Base-by-base conservation (phyloP, 345 rosid genomes). In the Eucalyptus cloeziana region DNA sequence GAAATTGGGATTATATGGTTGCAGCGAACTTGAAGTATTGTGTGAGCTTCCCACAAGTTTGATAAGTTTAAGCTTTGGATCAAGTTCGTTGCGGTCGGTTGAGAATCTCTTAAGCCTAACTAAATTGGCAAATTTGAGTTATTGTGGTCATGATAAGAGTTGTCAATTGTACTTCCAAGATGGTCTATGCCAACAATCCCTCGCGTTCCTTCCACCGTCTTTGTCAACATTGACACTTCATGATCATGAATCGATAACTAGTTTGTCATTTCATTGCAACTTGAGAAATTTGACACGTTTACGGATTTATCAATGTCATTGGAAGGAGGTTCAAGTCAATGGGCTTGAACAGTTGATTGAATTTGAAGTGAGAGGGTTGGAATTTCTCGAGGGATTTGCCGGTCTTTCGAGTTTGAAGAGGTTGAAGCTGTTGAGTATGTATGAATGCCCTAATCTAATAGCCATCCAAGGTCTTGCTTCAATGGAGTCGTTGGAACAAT, bases 111-210 rank as follows among this genome's bases (percentile, higher is more conserved):
- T 2, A 8, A 67, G 0, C 43, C 43, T 67, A 7, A 67, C 43
- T 15, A 7, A 31, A 31, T 15, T 67, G 22, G 21, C 2, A 0
- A 2, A 67, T 15, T 31, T 67, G 43, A 67, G 6, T 0, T 31
- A 8, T 16, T 0, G 6, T 2, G 22, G 43, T 15, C 6, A 16
- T 15, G 21, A 2, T 8, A 1, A 1, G 79, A 69, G 3, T 8
- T 2, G 22, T 69, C 2, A 43, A 16, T 33, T 31, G 2, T 69
- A 1, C 43, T 0, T 8, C 11, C 80, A 69, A 31, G 80, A 69
- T 16, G 24, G 43, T 31, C 80, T 2, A 16, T 16, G 43, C 80
- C 43, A 0, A 69, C 43, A 4, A 4, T 69, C 80, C 7, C 40
- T 69, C 1, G 3, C 0, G 7, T 3, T 31, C 43, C 80, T 69